Evolutionary conservation across 352 stramenopile species (phyloP).

Genomic region (Pythium biforme): DNA sequence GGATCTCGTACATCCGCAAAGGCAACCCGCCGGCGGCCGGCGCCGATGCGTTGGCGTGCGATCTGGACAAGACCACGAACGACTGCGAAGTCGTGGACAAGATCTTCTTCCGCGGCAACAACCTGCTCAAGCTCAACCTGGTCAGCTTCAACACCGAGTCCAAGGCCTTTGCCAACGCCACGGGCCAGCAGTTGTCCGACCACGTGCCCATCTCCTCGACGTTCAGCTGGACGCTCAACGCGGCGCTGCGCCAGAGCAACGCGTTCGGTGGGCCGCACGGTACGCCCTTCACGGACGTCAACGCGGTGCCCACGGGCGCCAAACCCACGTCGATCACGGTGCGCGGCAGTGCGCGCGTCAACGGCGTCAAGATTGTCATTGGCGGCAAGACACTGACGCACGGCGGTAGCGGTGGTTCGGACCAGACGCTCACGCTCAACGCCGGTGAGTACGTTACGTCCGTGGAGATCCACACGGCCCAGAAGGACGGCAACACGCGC

Average conservation of each 20-base stretch:
- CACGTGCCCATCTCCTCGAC: slow-evolving; percentile 44
- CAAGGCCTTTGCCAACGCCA: slow-evolving; percentile 35
- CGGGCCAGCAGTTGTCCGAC: slow-evolving; percentile 40
- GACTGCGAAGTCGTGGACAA: slow-evolving; percentile 60
- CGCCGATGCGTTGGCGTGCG: slow-evolving; percentile 38
- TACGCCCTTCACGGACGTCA: slow-evolving; percentile 36
- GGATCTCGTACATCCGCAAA: slow-evolving; percentile 43
- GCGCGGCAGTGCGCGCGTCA: slow-evolving; percentile 29
- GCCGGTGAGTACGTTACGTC: slow-evolving; percentile 45
- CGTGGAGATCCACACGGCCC: slow-evolving; percentile 45
- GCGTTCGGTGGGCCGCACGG: slow-evolving; percentile 40
- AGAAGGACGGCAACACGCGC: slow-evolving; percentile 38
- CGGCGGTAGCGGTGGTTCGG: slow-evolving; percentile 36
- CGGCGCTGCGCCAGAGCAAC: slow-evolving; percentile 33
- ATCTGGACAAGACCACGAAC: slow-evolving; percentile 34
- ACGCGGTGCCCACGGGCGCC: slow-evolving; percentile 26
- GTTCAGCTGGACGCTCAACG: slow-evolving; percentile 41
- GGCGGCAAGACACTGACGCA: slow-evolving; percentile 30
- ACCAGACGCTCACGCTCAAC: slow-evolving; percentile 36
- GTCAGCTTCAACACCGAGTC: slow-evolving; percentile 48
- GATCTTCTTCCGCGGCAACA: slow-evolving; percentile 54
- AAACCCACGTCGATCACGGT: slow-evolving; percentile 39
- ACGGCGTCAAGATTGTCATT: slow-evolving; percentile 37
- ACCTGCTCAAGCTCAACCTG: slow-evolving; percentile 30
- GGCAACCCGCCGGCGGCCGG: slow-evolving; percentile 32